These are phyloP conservation scores for Picea sitchensis DNA, from an alignment of 75 land plant genomes.

Conservation along the genomic window DNA sequence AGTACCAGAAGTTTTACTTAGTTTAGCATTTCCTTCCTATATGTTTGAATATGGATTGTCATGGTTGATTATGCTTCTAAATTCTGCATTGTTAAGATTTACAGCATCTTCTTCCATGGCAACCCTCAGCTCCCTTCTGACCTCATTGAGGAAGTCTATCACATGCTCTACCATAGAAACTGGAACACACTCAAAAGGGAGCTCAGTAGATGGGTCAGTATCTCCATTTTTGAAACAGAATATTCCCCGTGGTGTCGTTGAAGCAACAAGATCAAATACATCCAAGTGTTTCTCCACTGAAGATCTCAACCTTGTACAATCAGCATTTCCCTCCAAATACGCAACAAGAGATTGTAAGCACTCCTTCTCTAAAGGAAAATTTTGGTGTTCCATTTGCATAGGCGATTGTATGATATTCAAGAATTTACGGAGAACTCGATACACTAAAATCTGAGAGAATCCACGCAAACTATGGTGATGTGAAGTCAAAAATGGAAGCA, in stretches of 20 bases:
- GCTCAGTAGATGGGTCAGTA: slow-evolving; percentile 23
- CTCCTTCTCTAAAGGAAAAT: no score
- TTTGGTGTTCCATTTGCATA: no score
- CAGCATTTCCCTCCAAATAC: no score
- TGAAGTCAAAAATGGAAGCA: no score
- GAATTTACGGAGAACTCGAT: no score
- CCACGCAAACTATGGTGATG: no score
- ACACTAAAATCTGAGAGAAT: no score
- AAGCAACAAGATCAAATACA: slow-evolving; percentile 57
- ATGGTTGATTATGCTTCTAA: slow-evolving; percentile 2
- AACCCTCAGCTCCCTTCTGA: slow-evolving; percentile 67
- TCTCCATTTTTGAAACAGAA: slow-evolving; percentile 53
- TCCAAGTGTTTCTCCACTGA: slow-evolving; percentile 75
- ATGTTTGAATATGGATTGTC: background rate
- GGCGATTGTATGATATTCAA: no score
- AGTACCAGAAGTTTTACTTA: background rate
- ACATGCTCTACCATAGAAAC: slow-evolving; percentile 77
- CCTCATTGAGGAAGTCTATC: slow-evolving; percentile 69
- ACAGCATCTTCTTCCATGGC: slow-evolving; percentile 71
- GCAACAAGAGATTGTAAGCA: no score
- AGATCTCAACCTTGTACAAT: slow-evolving; percentile 73
- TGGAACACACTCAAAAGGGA: slow-evolving; percentile 79
- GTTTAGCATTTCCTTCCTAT: background rate
- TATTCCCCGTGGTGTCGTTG: slow-evolving; percentile 73
- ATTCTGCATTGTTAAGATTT: slow-evolving; percentile 48